These are phyloP conservation scores for Rhizophagus clarus DNA, from an alignment of 192 early-diverging fungal species.

Conservation along the genomic window DNA sequence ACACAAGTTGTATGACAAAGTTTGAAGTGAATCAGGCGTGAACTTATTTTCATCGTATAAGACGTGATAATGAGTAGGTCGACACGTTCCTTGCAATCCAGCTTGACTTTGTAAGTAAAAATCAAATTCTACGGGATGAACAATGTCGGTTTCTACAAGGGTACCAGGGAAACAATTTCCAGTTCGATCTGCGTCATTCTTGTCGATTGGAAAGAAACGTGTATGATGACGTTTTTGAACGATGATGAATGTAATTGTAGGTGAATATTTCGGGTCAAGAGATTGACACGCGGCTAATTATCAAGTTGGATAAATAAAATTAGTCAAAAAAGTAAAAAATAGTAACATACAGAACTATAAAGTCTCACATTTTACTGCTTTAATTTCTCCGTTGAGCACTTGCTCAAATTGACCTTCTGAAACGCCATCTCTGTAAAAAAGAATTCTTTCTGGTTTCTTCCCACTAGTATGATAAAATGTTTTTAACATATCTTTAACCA, in stretches of 20 bases:
- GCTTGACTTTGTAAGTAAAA: conserved; percentile 92
- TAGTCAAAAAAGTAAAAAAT: not conserved
- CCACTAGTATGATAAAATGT: conserved; percentile 65
- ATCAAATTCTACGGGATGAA: conserved; percentile 83
- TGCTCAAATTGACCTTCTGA: conserved; percentile 85
- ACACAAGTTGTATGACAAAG: conserved; percentile 87
- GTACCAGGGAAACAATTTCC: conserved; percentile 88
- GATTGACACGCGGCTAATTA: conserved; percentile 59
- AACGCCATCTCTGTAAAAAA: conserved; percentile 91
- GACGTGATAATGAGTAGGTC: conserved; percentile 92
- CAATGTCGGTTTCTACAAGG: conserved; percentile 73
- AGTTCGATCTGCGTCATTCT: conserved; percentile 62
- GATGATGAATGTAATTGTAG: conserved; percentile 80
- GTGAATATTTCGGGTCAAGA: conserved; percentile 72
- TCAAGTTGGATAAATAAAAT: conserved; percentile 25
- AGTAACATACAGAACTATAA: not conserved
- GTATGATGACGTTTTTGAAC: conserved; percentile 92
- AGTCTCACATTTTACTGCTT: conserved; percentile 51
- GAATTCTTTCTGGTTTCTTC: conserved; percentile 73
- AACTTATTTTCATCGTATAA: conserved; percentile 71
- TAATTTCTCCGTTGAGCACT: conserved; percentile 77
- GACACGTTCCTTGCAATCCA: conserved; percentile 92
- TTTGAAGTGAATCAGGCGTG: conserved; percentile 62
- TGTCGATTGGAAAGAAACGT: conserved; percentile 75
- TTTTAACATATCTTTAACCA: conserved; percentile 70